These are phyloP conservation scores for Ganoderma meredithae DNA, from an alignment of 1,284 basidiomycete genomes.

Conservation along the genomic window DNA sequence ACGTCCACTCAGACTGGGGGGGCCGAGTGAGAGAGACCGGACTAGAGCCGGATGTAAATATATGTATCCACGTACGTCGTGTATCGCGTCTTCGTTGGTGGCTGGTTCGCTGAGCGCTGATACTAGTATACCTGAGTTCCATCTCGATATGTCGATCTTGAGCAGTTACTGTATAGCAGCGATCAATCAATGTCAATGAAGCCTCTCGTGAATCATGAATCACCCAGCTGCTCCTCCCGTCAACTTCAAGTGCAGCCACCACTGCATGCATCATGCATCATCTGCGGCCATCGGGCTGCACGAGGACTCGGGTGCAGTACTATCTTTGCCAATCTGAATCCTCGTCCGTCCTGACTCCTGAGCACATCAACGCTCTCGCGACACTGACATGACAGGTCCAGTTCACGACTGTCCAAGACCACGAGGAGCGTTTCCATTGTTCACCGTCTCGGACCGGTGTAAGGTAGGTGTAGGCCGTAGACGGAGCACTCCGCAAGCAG, in stretches of 20 bases:
- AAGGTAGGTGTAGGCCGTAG: not conserved
- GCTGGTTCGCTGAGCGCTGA: not conserved
- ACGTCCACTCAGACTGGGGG: too few species aligned
- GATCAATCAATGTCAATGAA: not conserved
- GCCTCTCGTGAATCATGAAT: not conserved
- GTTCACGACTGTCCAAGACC: not conserved
- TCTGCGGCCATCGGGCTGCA: not conserved
- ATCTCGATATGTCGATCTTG: not conserved
- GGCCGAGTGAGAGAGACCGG: not conserved
- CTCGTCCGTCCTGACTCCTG: not conserved
- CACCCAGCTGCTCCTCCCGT: not conserved
- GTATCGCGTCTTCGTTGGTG: not conserved
- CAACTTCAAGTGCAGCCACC: not conserved
- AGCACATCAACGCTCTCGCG: not conserved
- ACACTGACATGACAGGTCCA: not conserved
- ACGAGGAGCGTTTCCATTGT: not conserved
- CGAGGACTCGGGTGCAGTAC: not conserved
- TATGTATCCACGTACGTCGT: not conserved
- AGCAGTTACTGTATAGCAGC: conserved; percentile 1
- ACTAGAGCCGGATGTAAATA: not conserved
- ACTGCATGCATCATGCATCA: too few species aligned
- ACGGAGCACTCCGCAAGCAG: not conserved
- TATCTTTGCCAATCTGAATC: not conserved
- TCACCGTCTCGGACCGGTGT: not conserved
- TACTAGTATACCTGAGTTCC: not conserved